Evolutionary conservation across 1,284 basidiomycete genomes (phyloP).

Genomic region (Fomitopsis schrenkii): DNA sequence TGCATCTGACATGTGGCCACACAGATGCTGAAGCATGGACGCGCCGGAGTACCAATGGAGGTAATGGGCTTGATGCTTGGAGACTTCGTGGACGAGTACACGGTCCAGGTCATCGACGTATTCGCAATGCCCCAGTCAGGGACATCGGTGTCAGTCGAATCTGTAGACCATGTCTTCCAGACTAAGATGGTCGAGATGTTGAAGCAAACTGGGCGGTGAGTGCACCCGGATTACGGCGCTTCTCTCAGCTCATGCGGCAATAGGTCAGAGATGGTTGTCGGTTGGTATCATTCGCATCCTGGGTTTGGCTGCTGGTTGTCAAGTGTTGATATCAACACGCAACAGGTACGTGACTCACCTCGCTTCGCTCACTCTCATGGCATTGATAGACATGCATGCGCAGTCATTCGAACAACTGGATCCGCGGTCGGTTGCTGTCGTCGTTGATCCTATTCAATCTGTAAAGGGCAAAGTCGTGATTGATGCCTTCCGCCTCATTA

Average conservation of each 20-base stretch:
- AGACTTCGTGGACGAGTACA: conserved; percentile 99
- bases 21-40: conserved; percentile 99
- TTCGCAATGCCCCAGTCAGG: conserved; percentile 99
- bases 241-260: not conserved
- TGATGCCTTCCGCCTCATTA: conserved; percentile 97
- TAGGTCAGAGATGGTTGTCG: conserved; percentile 98
- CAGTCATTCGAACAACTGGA: conserved; percentile 98
- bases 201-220: conserved; percentile 96
- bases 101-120: conserved; percentile 96
- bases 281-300: conserved; percentile 99
- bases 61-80: conserved; percentile 99
- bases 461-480: conserved; percentile 99
- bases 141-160: conserved; percentile 97
- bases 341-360: conserved; percentile 62
- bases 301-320: conserved; percentile 99
- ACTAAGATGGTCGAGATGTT: conserved; percentile 99
- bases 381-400: conserved; percentile 10
- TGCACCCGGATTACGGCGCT: conserved; percentile 7
- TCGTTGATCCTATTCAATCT: conserved; percentile 98
- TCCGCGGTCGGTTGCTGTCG: conserved; percentile 93
- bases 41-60: conserved; percentile 99
- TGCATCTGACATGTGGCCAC: not conserved
- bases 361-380: not conserved
- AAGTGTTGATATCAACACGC: conserved; percentile 98
- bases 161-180: conserved; percentile 99